Evolutionary conservation across 148 eudicot species (phyloP).

Genomic region (Rhododendron kiyosumense): DNA sequence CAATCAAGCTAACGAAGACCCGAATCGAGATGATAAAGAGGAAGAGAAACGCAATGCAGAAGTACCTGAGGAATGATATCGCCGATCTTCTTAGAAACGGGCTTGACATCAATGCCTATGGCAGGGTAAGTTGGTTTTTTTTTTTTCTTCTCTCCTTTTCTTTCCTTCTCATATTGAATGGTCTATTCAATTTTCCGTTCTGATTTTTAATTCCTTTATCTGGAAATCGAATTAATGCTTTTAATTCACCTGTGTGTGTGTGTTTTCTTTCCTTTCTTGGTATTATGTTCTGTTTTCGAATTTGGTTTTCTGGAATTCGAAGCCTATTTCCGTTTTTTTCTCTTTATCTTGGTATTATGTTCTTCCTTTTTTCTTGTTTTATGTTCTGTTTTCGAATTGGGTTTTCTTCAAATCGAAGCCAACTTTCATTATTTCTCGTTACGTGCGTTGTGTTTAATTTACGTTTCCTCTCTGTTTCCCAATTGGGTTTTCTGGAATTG

Average conservation of each 20-base stretch:
- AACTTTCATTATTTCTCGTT: not conserved
- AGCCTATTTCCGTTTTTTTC: not conserved
- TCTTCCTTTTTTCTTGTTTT: not conserved
- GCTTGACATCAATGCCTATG: slow-evolving; percentile 65
- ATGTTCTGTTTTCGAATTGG: not conserved
- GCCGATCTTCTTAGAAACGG: slow-evolving; percentile 59
- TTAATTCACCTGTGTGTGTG: not conserved
- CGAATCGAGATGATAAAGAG: slow-evolving; percentile 58
- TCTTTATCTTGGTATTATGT: not conserved
- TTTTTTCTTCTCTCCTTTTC: not conserved
- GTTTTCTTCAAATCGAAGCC: not conserved
- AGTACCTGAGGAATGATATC: slow-evolving; percentile 67
- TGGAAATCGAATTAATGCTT: not conserved
- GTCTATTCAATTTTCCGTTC: not conserved
- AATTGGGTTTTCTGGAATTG: not conserved
- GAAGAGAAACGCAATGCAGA: slow-evolving; percentile 80
- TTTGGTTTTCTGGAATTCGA: not conserved
- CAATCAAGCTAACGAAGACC: slow-evolving; percentile 38
- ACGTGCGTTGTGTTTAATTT: not conserved
- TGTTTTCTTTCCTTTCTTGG: not conserved
- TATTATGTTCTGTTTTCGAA: not conserved
- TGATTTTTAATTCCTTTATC: not conserved
- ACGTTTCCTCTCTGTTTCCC: not conserved
- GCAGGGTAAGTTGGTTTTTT: slow-evolving; percentile 45
- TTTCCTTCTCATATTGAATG: not conserved